These are phyloP conservation scores for Apiotrichum gamsii DNA, from an alignment of 1,284 basidiomycete species.

Conservation along the genomic window DNA sequence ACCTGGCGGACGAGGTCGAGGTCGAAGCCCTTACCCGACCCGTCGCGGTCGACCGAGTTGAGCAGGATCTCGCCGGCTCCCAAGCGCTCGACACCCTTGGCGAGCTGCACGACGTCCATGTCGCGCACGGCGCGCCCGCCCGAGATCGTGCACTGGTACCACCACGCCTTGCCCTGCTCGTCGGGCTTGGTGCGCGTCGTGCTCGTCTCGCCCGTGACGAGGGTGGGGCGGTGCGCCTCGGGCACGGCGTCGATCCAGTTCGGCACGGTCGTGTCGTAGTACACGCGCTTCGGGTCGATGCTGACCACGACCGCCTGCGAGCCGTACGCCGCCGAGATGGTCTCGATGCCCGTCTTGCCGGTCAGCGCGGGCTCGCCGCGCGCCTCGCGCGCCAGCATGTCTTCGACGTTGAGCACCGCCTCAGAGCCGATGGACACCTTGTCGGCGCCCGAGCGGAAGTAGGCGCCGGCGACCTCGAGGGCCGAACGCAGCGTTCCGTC, in stretches of 20 bases:
- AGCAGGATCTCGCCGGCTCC: constrained; percentile 94
- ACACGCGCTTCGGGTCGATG: constrained; percentile 86
- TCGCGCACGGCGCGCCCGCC: constrained; percentile 84
- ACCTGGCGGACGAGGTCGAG: constrained; percentile 74
- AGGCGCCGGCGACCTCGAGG: constrained; percentile 88
- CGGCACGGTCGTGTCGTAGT: constrained; percentile 59
- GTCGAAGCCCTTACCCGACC: constrained; percentile 89
- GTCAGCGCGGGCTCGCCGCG: constrained; percentile 49
- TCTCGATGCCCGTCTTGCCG: constrained; percentile 76
- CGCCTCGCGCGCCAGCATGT: constrained; percentile 56
- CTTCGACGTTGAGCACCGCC: constrained; percentile 89
- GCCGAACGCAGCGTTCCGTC: constrained; percentile 83
- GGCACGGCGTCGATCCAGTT: constrained; percentile 64
- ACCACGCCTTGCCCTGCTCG: constrained; percentile 78
- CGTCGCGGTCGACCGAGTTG: constrained; percentile 96
- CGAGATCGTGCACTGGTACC: constrained; percentile 97
- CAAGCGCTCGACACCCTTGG: constrained; percentile 75
- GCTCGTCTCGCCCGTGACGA: constrained; percentile 48
- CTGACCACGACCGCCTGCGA: constrained; percentile 96
- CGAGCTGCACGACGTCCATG: constrained; percentile 88
- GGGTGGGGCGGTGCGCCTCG: constrained; percentile 41
- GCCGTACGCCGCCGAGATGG: constrained; percentile 87
- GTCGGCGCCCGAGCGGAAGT: constrained; percentile 96
- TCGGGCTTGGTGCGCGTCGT: constrained; percentile 51
- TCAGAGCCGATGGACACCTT: constrained; percentile 91